Evolutionary conservation across 371 early-diverging fungal species (phyloP), one percentile per base, ranked within the genome.

Genomic region (Encephalitozoon intestinalis): DNA sequence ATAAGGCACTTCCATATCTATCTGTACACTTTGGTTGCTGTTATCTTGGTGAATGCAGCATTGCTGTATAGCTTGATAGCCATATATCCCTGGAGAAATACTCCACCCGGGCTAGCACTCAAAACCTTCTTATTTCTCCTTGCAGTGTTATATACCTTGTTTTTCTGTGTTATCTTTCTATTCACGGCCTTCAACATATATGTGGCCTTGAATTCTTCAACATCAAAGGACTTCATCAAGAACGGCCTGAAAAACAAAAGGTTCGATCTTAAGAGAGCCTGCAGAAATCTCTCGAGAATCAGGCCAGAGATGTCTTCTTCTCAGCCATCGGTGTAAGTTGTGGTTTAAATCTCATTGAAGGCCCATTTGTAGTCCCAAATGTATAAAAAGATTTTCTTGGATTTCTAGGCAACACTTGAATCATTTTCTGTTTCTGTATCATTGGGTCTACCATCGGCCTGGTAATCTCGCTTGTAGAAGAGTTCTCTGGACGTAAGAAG

Each of bases 381-480:
- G n/a, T n/a, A n/a, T n/a, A n/a, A n/a, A n/a, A n/a, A n/a, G n/a
- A n/a, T n/a, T n/a, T n/a, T n/a, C n/a, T n/a, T n/a, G n/a, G n/a
- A n/a, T n/a, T n/a, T n/a, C n/a, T 65, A 44, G 5, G 34, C n/a
- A 39, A 28, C 23, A n/a, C 46, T 46, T 21, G 66, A 44, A 7
- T 65, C 66, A 23, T 41, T 65, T 43, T 65, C 66, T 0, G 66
- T 65, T n/a, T 65, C 66, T 21, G 66, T 65, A 3, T 34, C 28
- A 12, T 44, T 30, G 4, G 34, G n/a, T 26, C 40, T 67, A 9
- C 11, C 37, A 18, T 31, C 67, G 21, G 34, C 50, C 18, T 76
- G 67, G 21, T 70, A 34, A 41, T 81, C 79, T 30, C 70, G 73
- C 25, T 67, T 67, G 71, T 77, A 82, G 50, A 82, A 82, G 50